Conservation (phyloP, 1,284 basidiomycete species). For the Apiotrichum montevideense region DNA sequence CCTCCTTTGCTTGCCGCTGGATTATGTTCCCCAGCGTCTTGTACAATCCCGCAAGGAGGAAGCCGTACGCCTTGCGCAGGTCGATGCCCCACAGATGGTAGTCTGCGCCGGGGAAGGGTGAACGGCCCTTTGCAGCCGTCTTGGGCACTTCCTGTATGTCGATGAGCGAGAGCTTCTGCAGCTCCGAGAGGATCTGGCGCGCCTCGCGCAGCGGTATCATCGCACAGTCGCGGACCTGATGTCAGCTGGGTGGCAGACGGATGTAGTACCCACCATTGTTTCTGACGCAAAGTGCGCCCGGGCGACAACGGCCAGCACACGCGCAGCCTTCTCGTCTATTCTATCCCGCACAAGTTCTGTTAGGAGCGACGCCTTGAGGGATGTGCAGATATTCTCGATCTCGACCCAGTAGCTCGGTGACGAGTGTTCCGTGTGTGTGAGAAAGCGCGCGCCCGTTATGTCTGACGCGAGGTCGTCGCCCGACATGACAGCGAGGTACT, state of each 20-base stretch:
- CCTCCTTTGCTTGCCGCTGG: slow-evolving; percentile 63
- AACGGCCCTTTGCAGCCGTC: slow-evolving; percentile 74
- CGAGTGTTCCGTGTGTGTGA: slow-evolving; percentile 54
- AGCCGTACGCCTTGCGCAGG: slow-evolving; percentile 68
- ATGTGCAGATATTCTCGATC: slow-evolving; percentile 67
- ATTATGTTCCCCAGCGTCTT: slow-evolving; percentile 81
- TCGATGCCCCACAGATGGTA: slow-evolving; percentile 77
- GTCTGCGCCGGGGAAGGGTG: slow-evolving; percentile 27
- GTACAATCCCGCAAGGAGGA: slow-evolving; percentile 69
- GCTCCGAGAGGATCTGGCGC: slow-evolving; percentile 68
- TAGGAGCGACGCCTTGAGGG: slow-evolving; percentile 66
- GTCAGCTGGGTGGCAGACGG: background rate
- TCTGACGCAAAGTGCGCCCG: slow-evolving; percentile 94
- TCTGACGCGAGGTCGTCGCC: slow-evolving; percentile 33
- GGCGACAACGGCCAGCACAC: slow-evolving; percentile 73
- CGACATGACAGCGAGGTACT: slow-evolving; percentile 33
- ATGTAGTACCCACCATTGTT: slow-evolving; percentile 63
- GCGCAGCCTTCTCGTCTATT: slow-evolving; percentile 76
- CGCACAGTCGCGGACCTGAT: slow-evolving; percentile 80
- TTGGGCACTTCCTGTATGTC: slow-evolving; percentile 86
- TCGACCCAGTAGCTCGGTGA: slow-evolving; percentile 61
- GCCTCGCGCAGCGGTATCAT: slow-evolving; percentile 87
- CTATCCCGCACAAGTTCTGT: slow-evolving; percentile 75
- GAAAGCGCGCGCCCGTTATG: slow-evolving; percentile 48
- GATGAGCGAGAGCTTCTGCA: slow-evolving; percentile 72